These are phyloP conservation scores for Alternaria gansuensis DNA, from an alignment of 2,329 filamentous ascomycete species.

Conservation along the genomic window DNA sequence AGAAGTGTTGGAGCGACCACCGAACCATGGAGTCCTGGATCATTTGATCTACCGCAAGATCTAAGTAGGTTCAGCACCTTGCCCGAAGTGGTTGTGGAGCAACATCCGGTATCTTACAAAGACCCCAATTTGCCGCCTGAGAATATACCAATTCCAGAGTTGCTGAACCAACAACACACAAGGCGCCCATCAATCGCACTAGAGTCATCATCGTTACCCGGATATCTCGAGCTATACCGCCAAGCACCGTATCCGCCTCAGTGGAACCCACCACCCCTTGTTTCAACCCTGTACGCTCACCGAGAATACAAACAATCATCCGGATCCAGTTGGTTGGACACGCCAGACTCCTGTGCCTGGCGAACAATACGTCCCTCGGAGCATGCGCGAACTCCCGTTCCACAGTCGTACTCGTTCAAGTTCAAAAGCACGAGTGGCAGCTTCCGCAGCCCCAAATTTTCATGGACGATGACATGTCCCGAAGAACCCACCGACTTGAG, in stretches of 20 bases:
- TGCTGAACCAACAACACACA: constrained; percentile 11
- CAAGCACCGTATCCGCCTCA: constrained; percentile 47
- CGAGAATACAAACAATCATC: constrained; percentile 14
- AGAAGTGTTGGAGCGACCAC: constrained; percentile 26
- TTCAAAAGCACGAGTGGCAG: constrained; percentile 39
- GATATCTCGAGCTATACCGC: constrained; percentile 42
- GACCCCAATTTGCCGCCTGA: constrained; percentile 18
- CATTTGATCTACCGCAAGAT: constrained; percentile 20
- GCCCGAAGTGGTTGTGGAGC: constrained; percentile 25
- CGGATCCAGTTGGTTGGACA: constrained; percentile 41
- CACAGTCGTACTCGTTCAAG: constrained; percentile 33
- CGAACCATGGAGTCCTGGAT: constrained; percentile 28
- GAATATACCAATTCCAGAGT: constrained; percentile 24
- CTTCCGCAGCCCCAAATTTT: constrained; percentile 37
- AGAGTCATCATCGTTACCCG: constrained; percentile 28
- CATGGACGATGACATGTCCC: constrained; percentile 41
- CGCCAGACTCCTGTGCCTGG: constrained; percentile 36
- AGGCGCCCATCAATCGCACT: constrained; percentile 11
- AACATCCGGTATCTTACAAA: constrained; percentile 11
- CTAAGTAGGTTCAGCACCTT: constrained; percentile 22
- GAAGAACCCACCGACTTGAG: not conserved
- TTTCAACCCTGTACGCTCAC: constrained; percentile 37
- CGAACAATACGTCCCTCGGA: constrained; percentile 31
- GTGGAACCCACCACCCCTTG: constrained; percentile 37
- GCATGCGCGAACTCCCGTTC: constrained; percentile 20